Evolutionary conservation across 495 filamentous ascomycete genomes (phyloP).

Genomic region (Penicillium fimorum): DNA sequence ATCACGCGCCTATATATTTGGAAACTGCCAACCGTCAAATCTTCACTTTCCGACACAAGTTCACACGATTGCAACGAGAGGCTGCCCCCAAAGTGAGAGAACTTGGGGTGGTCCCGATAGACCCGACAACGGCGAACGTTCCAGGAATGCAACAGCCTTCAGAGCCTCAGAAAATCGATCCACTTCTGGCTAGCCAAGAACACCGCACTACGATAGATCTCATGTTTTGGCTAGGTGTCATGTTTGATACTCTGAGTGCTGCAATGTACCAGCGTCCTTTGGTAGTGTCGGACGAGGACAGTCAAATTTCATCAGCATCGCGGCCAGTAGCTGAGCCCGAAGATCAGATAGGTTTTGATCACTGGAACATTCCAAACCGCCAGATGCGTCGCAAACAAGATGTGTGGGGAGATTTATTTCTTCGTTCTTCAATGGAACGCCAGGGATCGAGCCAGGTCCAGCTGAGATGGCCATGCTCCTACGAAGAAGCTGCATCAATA

Average conservation of each 20-base stretch:
- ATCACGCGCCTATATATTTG: constrained; percentile 38
- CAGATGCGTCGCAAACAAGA: constrained; percentile 5
- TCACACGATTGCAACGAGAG: constrained; percentile 20
- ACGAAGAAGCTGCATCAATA: constrained; percentile 37
- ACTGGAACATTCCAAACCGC: constrained; percentile 13
- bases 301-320: constrained; percentile 21
- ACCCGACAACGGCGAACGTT: background rate
- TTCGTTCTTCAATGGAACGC: constrained; percentile 9
- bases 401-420: constrained; percentile 39
- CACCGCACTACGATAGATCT: constrained; percentile 41
- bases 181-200: constrained; percentile 23
- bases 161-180: background rate
- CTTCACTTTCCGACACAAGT: constrained; percentile 31
- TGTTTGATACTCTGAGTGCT: constrained; percentile 50
- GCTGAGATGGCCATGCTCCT: constrained; percentile 44
- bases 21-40: constrained; percentile 39
- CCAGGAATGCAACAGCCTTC: background rate
- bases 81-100: background rate
- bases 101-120: constrained; percentile 4
- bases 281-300: constrained; percentile 49
- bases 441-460: constrained; percentile 15
- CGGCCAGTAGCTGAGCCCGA: background rate
- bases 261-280: constrained; percentile 47
- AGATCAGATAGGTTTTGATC: constrained; percentile 12
- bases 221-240: constrained; percentile 51